Evolutionary conservation across 2,329 filamentous ascomycete genomes (phyloP).

Genomic region (Ilyonectria mors-panacis): DNA sequence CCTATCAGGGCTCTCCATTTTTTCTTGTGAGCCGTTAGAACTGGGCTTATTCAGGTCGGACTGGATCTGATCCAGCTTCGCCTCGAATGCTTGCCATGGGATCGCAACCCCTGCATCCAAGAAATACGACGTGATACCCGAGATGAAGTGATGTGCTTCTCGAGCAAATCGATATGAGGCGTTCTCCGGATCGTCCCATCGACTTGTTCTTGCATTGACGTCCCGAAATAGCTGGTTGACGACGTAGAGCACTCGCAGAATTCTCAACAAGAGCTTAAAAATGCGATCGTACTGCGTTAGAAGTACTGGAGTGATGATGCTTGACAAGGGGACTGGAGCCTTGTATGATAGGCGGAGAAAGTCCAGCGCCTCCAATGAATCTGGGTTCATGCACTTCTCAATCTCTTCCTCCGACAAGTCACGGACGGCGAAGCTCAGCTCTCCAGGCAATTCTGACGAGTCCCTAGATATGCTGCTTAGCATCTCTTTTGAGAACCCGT

Average conservation of each 20-base stretch:
- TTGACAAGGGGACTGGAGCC: slow-evolving; percentile 77
- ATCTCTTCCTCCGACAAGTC: slow-evolving; percentile 85
- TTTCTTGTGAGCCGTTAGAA: slow-evolving; percentile 52
- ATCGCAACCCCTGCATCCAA: slow-evolving; percentile 82
- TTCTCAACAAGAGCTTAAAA: slow-evolving; percentile 83
- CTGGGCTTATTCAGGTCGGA: slow-evolving; percentile 63
- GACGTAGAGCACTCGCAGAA: slow-evolving; percentile 85
- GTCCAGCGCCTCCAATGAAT: slow-evolving; percentile 90
- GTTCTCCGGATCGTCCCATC: slow-evolving; percentile 56
- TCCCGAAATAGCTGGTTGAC: slow-evolving; percentile 76
- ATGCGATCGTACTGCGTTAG: slow-evolving; percentile 87
- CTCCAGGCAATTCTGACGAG: slow-evolving; percentile 71
- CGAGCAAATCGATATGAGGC: slow-evolving; percentile 74
- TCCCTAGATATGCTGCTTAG: slow-evolving; percentile 50
- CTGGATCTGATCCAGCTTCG: slow-evolving; percentile 76
- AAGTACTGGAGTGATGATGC: slow-evolving; percentile 79
- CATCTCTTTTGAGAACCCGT: slow-evolving; percentile 38
- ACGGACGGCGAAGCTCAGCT: slow-evolving; percentile 87
- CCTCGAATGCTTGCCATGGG: slow-evolving; percentile 81
- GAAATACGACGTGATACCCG: slow-evolving; percentile 81
- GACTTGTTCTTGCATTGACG: slow-evolving; percentile 58
- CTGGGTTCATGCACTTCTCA: slow-evolving; percentile 84
- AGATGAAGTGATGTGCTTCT: slow-evolving; percentile 86
- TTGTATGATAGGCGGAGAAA: slow-evolving; percentile 92
- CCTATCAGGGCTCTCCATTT: slow-evolving; percentile 70